Percentiles rank a stretch among this genome's conserved stretches.
Conservation (phyloP, 768 basidiomycete genomes). For the Leccinellum luteum region DNA sequence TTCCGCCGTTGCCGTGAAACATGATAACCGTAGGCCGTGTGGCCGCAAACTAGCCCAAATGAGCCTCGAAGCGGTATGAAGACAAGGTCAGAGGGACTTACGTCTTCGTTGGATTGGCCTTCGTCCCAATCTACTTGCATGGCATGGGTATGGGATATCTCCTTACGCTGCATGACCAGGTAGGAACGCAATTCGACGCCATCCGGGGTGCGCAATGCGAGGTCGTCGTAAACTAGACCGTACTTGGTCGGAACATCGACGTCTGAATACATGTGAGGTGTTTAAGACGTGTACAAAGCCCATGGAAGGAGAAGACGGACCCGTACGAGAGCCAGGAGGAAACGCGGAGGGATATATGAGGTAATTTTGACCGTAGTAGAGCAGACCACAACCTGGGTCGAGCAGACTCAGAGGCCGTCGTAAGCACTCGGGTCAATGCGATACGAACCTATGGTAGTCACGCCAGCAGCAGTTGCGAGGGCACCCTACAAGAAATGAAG, state of each 20-base stretch:
- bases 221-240: conserved; percentile 71
- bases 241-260: conserved; percentile 70
- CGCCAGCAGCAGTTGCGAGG: conserved; percentile 52
- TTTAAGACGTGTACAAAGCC: neutral
- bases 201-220: conserved; percentile 73
- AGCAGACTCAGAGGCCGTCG: neutral
- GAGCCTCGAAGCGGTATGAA: neutral
- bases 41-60: conserved; percentile 36
- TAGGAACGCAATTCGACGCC: conserved; percentile 71
- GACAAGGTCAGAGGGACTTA: conserved; percentile 25
- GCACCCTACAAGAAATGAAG: conserved; percentile 39
- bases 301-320: conserved; percentile 38
- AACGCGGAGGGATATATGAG: conserved; percentile 89
- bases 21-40: conserved; percentile 83
- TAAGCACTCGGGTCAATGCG: neutral
- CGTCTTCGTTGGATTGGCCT: conserved; percentile 57
- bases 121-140: conserved; percentile 35
- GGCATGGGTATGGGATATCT: conserved; percentile 38
- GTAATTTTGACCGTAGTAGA: conserved; percentile 84
- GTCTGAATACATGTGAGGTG: conserved; percentile 39
- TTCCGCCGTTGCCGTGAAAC: conserved; percentile 91
- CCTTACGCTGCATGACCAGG: conserved; percentile 62
- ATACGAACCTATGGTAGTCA: conserved; percentile 52
- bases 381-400: conserved; percentile 59
- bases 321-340: conserved; percentile 74